Evolutionary conservation across 2,329 filamentous ascomycete species (phyloP).

Genomic region (Aspergillus sp.): DNA sequence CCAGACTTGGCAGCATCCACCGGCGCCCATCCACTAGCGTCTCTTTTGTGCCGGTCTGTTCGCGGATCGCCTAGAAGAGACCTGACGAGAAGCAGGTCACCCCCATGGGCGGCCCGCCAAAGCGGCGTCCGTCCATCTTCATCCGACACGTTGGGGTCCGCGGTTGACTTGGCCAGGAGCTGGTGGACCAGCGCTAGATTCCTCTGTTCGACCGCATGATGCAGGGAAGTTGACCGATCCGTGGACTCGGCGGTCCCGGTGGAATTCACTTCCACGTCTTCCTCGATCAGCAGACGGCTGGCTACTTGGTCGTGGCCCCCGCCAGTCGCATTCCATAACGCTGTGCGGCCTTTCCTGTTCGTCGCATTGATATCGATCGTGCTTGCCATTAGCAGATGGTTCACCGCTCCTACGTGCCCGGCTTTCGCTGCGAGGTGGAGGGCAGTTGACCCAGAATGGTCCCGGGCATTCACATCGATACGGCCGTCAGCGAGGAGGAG

Average conservation of each 20-base stretch:
- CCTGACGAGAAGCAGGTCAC: no score
- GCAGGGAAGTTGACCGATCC: not conserved
- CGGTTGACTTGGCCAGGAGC: not conserved
- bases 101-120: no score
- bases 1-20: not conserved
- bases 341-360: not conserved
- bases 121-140: no score
- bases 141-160: not conserved
- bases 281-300: not conserved
- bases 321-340: not conserved
- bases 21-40: not conserved
- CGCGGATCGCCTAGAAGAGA: no score
- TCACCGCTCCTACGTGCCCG: not conserved
- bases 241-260: not conserved
- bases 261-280: not conserved
- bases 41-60: no score
- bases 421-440: not conserved
- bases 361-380: not conserved
- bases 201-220: not conserved
- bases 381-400: not conserved
- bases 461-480: constrained; percentile 2
- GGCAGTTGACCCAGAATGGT: not conserved
- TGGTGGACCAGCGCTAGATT: not conserved
- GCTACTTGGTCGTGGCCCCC: not conserved
- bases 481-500: not conserved